Evolutionary conservation across 805 yeast species (phyloP).

Genomic region (Metschnikowia orientalis): DNA sequence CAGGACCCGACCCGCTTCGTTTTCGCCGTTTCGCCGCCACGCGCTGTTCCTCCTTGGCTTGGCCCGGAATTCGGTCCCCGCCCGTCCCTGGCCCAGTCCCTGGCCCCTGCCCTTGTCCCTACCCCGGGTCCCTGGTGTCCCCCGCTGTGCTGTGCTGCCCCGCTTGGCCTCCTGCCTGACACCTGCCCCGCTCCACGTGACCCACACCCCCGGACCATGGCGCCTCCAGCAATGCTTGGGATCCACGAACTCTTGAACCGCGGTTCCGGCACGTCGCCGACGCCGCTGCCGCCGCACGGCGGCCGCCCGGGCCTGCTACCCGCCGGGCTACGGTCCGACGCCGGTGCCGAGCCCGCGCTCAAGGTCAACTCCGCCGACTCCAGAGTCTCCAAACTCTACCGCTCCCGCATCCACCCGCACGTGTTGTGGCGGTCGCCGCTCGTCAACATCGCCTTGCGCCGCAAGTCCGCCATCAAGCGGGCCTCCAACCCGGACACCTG

Average conservation of each 20-base stretch:
- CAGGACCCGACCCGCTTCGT: too few species aligned
- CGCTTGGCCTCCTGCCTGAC: background rate
- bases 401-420: slow-evolving; percentile 17
- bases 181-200: background rate
- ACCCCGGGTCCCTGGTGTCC: too few species aligned
- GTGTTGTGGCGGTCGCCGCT: slow-evolving; percentile 16
- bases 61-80: too few species aligned
- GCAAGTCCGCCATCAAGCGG: slow-evolving; percentile 25
- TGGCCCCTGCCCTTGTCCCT: too few species aligned
- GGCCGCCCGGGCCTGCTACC: background rate
- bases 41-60: too few species aligned
- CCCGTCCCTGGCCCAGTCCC: too few species aligned
- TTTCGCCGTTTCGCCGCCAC: too few species aligned
- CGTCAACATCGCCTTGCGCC: slow-evolving; percentile 31
- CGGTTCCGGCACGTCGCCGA: slow-evolving; percentile 2
- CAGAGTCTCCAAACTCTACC: slow-evolving; percentile 9
- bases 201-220: slow-evolving; percentile 2
- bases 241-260: slow-evolving; percentile 19
- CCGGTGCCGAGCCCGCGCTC: slow-evolving; percentile 5
- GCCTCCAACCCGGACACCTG: slow-evolving; percentile 9
- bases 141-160: too few species aligned
- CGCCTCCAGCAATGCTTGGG: slow-evolving; percentile 16
- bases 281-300: background rate
- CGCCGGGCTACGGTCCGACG: slow-evolving; percentile 2
- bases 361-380: slow-evolving; percentile 9